These are phyloP conservation scores for Leptographium galeiforme DNA, from an alignment of 2,329 filamentous ascomycete genomes.

Conservation along the genomic window DNA sequence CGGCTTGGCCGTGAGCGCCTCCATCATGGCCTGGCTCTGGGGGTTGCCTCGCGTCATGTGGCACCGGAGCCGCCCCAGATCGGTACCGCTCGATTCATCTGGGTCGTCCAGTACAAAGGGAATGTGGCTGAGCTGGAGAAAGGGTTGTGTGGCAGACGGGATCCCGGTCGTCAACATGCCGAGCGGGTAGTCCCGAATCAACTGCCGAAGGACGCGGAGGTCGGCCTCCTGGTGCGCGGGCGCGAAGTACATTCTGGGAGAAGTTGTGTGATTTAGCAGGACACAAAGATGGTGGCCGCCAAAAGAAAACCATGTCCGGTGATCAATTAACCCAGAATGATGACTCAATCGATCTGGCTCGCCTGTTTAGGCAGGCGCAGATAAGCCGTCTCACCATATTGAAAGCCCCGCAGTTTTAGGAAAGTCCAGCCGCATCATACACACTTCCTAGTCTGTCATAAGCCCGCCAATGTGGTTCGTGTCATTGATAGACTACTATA, in stretches of 20 bases:
- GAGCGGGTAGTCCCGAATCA: conserved; percentile 47
- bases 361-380: too few species aligned
- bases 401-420: too few species aligned
- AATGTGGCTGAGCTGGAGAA: conserved; percentile 47
- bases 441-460: too few species aligned
- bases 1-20: conserved; percentile 8
- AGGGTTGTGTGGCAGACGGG: conserved; percentile 28
- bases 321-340: too few species aligned
- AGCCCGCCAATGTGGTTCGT: too few species aligned
- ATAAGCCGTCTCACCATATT: too few species aligned
- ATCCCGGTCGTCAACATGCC: conserved; percentile 52
- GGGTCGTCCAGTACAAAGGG: conserved; percentile 43
- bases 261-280: too few species aligned
- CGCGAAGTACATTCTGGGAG: conserved; percentile 41
- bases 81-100: conserved; percentile 24
- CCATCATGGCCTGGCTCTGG: conserved; percentile 42
- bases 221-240: conserved; percentile 36
- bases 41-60: conserved; percentile 52
- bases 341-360: too few species aligned
- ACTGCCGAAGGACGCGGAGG: conserved; percentile 33
- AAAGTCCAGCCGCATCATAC: too few species aligned
- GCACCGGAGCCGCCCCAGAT: conserved; percentile 37
- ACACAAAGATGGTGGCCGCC: too few species aligned
- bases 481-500: too few species aligned
- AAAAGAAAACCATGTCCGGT: too few species aligned